A percentile compares a stretch with the other conserved stretches of the same genome.
phyloP scores from a whole-genome alignment of 2,329 filamentous ascomycete genomes.

The Alternaria ethzedia region DNA sequence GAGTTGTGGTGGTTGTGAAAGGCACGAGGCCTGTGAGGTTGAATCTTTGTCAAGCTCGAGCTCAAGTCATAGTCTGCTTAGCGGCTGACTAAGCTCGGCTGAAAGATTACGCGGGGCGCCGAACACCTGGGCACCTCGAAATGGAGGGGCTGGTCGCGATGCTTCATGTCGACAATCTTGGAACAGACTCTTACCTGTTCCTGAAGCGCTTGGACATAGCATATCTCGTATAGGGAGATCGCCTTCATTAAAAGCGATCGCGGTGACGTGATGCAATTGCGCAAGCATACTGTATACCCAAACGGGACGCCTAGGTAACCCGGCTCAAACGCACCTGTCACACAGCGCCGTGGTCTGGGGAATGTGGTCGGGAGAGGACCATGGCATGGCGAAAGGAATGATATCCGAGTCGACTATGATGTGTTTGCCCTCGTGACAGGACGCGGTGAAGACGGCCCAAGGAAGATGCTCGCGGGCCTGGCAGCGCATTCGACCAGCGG shows the following conservation, averaged over 20 bases:
- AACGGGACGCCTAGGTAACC: constrained; percentile 2
- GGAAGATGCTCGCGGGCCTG: constrained; percentile 8
- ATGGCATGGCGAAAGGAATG: background rate
- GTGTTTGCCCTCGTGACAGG: constrained; percentile 7
- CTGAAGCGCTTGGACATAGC: constrained; percentile 24
- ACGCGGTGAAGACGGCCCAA: constrained; percentile 8
- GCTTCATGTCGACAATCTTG: background rate
- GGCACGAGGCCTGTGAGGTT: constrained; percentile 21
- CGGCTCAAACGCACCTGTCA: constrained; percentile 12
- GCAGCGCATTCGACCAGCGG: constrained; percentile 1
- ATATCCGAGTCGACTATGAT: background rate
- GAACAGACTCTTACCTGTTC: constrained; percentile 29
- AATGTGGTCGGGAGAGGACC: background rate
- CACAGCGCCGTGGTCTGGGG: background rate
- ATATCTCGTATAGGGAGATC: constrained; percentile 8
- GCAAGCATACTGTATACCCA: constrained; percentile 9
- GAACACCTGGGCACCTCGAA: background rate
- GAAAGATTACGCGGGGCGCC: constrained; percentile 11
- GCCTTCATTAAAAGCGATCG: constrained; percentile 7
- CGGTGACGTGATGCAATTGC: constrained; percentile 3
- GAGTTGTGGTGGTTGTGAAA: constrained; percentile 3
- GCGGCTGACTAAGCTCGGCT: constrained; percentile 19
- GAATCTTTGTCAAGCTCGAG: constrained; percentile 18
- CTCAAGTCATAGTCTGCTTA: constrained; percentile 6
- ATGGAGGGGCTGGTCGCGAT: constrained; percentile 5